Percentiles rank a stretch among this genome's conserved stretches.
phyloP scores from a whole-genome alignment of 108 stramenopile genomes.

The Discostella stelligeroides region DNA sequence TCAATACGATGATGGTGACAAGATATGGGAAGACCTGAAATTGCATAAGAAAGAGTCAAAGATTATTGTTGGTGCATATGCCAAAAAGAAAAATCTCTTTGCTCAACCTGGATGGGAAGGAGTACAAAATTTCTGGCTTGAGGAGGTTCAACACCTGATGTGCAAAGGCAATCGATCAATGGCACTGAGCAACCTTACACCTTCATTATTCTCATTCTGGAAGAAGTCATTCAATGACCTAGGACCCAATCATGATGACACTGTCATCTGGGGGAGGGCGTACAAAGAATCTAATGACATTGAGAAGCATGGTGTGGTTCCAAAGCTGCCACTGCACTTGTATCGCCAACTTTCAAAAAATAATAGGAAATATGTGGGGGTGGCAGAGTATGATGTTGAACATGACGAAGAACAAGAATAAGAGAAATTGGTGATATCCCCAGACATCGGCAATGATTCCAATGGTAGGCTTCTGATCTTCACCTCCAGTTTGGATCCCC shows the following conservation, averaged over 20 bases:
- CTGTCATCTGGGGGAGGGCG: slow-evolving; percentile 20
- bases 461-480: too few species aligned
- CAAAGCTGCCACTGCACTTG: slow-evolving; percentile 8
- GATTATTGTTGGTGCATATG: slow-evolving; percentile 10
- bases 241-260: slow-evolving; percentile 11
- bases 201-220: background rate
- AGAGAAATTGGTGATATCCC: too few species aligned
- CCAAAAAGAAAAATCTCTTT: slow-evolving; percentile 10
- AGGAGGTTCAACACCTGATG: slow-evolving; percentile 10
- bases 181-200: slow-evolving; percentile 10
- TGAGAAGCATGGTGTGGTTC: slow-evolving; percentile 17
- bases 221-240: background rate
- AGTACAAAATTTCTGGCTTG: slow-evolving; percentile 12
- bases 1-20: slow-evolving; percentile 9
- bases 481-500: too few species aligned
- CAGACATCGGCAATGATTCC: too few species aligned
- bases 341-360: background rate
- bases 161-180: slow-evolving; percentile 5
- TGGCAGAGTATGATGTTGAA: background rate
- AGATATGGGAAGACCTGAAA: slow-evolving; percentile 1
- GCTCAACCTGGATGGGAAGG: slow-evolving; percentile 3
- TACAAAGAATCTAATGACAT: slow-evolving; percentile 26
- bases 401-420: background rate
- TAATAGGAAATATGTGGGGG: background rate
- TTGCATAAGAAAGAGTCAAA: slow-evolving; percentile 2